These are phyloP conservation scores for Canna indica DNA, from an alignment of 176 grass and related monocot genomes.

Conservation along the genomic window DNA sequence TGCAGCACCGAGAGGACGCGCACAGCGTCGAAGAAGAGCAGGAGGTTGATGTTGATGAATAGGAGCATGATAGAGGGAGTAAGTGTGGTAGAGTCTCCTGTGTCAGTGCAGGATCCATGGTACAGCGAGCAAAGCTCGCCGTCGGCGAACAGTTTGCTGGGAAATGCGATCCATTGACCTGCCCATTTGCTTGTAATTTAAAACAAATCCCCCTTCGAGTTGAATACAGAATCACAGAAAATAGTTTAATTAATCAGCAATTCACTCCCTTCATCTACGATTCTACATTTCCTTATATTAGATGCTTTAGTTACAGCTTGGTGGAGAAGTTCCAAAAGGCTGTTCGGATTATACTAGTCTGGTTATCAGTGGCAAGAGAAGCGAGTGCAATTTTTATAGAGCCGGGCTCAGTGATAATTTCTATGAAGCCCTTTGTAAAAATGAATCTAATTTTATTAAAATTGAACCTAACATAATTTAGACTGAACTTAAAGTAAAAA, in stretches of 20 bases:
- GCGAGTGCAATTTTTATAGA: too few species aligned
- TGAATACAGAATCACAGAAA: background rate
- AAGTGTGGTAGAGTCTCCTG: constrained; percentile 29
- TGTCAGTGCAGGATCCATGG: constrained; percentile 61
- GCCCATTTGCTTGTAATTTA: background rate
- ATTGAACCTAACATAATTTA: too few species aligned
- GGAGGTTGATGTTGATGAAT: constrained; percentile 13
- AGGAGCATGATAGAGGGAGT: constrained; percentile 7
- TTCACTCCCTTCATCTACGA: background rate
- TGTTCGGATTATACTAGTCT: too few species aligned
- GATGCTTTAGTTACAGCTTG: too few species aligned
- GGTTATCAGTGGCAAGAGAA: too few species aligned
- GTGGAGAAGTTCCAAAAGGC: too few species aligned
- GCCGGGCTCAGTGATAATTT: too few species aligned
- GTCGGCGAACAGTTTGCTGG: constrained; percentile 50
- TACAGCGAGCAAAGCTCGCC: constrained; percentile 51
- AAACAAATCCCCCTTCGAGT: background rate
- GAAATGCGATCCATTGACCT: constrained; percentile 27
- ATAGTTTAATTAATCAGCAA: background rate
- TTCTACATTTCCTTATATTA: too few species aligned
- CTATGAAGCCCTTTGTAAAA: too few species aligned
- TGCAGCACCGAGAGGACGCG: constrained; percentile 34
- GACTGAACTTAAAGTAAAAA: too few species aligned
- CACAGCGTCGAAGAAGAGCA: constrained; percentile 23
- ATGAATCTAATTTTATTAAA: too few species aligned